Evolutionary conservation across 148 eudicot genomes (phyloP).

Genomic region (Selenicereus undatus): DNA sequence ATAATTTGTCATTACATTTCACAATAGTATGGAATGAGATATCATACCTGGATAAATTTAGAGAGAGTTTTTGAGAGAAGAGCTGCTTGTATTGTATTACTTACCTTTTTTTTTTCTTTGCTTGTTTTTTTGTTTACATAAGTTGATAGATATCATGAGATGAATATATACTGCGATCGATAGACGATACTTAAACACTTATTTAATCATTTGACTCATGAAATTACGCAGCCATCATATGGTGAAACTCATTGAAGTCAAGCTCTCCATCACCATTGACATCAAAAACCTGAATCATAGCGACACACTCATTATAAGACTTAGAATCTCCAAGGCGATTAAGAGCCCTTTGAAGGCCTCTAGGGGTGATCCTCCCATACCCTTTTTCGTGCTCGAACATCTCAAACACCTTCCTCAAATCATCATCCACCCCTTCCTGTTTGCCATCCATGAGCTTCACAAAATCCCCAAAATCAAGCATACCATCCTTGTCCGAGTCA

Average conservation of each 20-base stretch:
- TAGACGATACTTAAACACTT: no score
- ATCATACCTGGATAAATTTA: no score
- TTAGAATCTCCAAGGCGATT: constrained; percentile 54
- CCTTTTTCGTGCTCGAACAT: constrained; percentile 71
- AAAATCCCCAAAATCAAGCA: constrained; percentile 57
- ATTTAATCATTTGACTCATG: no score
- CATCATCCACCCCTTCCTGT: constrained; percentile 40
- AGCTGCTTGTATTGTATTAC: no score
- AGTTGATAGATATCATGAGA: no score
- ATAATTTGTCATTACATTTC: no score
- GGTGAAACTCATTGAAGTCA: constrained; percentile 60
- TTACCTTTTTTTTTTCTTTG: no score
- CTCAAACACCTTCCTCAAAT: constrained; percentile 60
- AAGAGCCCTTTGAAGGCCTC: constrained; percentile 58
- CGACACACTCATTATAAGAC: constrained; percentile 58
- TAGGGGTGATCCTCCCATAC: constrained; percentile 55
- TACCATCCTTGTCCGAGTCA: constrained; percentile 54
- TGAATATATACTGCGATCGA: no score
- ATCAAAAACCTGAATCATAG: constrained; percentile 65
- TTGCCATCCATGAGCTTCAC: constrained; percentile 40
- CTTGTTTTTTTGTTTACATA: no score
- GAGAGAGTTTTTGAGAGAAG: no score
- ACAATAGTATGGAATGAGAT: no score
- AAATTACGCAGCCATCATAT: constrained; percentile 48
- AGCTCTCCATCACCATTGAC: constrained; percentile 67